Evolutionary conservation across 768 basidiomycete species (phyloP).

Genomic region (Amanita rubescens): DNA sequence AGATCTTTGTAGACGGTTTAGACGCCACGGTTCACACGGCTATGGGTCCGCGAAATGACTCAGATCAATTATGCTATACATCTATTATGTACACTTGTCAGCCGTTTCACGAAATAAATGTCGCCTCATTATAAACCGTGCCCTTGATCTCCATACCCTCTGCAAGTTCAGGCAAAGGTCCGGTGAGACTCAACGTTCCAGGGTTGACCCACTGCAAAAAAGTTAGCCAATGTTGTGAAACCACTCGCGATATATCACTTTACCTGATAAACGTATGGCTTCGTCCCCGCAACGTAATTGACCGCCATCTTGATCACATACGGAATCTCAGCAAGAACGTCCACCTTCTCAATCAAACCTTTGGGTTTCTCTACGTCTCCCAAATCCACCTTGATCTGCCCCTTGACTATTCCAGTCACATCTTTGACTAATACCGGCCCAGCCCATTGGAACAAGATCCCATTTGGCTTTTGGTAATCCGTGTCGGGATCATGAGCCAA

Average conservation of each 20-base stretch:
- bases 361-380: slow-evolving; percentile 51
- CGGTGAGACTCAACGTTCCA: slow-evolving; percentile 33
- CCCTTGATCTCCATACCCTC: slow-evolving; percentile 53
- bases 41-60: background rate
- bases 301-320: slow-evolving; percentile 88
- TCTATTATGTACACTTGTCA: background rate
- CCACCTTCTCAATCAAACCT: slow-evolving; percentile 87
- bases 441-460: slow-evolving; percentile 72
- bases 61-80: background rate
- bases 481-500: slow-evolving; percentile 68
- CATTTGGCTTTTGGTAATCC: slow-evolving; percentile 66
- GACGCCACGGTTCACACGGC: background rate
- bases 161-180: slow-evolving; percentile 34
- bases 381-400: slow-evolving; percentile 48
- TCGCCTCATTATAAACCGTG: slow-evolving; percentile 78
- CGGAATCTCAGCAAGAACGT: slow-evolving; percentile 93
- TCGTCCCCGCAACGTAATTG: slow-evolving; percentile 87
- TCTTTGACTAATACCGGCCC: slow-evolving; percentile 54
- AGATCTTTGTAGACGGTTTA: background rate
- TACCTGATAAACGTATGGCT: slow-evolving; percentile 93
- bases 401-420: slow-evolving; percentile 46
- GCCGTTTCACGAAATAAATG: slow-evolving; percentile 67
- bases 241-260: slow-evolving; percentile 16
- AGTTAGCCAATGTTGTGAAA: slow-evolving; percentile 17
- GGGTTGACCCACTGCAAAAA: slow-evolving; percentile 40